Conservation (phyloP, 352 stramenopile species). For the Phytophthora cryptogea region DNA sequence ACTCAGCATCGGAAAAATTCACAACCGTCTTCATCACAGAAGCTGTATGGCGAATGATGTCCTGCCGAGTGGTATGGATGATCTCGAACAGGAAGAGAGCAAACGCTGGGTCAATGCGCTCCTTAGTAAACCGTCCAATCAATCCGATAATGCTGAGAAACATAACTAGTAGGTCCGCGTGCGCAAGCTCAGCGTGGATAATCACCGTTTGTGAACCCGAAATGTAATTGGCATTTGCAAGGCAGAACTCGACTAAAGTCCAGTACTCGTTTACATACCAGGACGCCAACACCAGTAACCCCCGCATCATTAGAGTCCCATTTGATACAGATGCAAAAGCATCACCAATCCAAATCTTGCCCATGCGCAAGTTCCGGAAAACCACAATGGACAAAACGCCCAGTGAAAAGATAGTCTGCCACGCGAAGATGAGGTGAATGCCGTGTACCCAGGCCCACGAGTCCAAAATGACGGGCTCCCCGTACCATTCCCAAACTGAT, state of each 20-base stretch:
- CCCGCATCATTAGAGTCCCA: slow-evolving; percentile 32
- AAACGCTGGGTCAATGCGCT: slow-evolving; percentile 41
- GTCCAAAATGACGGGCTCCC: slow-evolving; percentile 31
- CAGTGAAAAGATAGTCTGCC: slow-evolving; percentile 31
- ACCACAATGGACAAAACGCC: slow-evolving; percentile 35
- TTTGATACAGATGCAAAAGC: slow-evolving; percentile 44
- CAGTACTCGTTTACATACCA: slow-evolving; percentile 43
- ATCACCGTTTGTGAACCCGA: slow-evolving; percentile 12
- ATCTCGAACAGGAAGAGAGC: slow-evolving; percentile 36
- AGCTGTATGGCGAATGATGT: slow-evolving; percentile 2
- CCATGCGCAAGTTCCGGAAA: slow-evolving; percentile 36
- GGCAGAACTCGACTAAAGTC: slow-evolving; percentile 34
- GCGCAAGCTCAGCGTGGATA: slow-evolving; percentile 28
- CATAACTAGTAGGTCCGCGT: slow-evolving; percentile 42
- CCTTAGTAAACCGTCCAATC: slow-evolving; percentile 25
- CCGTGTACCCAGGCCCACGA: slow-evolving; percentile 51
- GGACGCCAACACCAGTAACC: slow-evolving; percentile 31
- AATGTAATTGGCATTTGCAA: slow-evolving; percentile 20
- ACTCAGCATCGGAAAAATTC: slow-evolving; percentile 13
- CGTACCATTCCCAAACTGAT: slow-evolving; percentile 32
- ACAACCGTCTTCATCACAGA: too few species aligned
- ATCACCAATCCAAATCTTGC: slow-evolving; percentile 49
- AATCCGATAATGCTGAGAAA: slow-evolving; percentile 36
- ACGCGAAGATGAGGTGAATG: slow-evolving; percentile 41
- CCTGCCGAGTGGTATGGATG: slow-evolving; percentile 19